phyloP scores from a whole-genome alignment of 2,329 filamentous ascomycete species.

The Colletotrichum zoysiae region DNA sequence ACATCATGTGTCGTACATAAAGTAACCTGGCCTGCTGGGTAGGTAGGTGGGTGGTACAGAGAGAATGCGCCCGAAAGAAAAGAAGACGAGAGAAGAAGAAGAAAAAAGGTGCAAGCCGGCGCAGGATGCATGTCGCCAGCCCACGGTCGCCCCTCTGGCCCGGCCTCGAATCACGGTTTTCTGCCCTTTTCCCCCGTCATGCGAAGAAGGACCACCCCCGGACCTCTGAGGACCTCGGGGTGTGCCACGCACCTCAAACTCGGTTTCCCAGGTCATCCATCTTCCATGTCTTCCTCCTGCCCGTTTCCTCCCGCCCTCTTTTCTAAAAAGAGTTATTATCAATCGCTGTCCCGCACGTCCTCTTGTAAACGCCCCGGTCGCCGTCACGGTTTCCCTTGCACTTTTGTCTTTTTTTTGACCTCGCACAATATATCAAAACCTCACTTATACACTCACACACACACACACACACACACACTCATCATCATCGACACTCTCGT shows the following conservation, averaged over 20 bases:
- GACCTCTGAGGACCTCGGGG: conserved; percentile 21
- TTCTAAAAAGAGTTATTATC: conserved; percentile 7
- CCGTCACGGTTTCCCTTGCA: not conserved
- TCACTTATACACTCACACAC: not conserved
- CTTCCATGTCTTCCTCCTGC: not conserved
- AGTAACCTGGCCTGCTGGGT: too few relatives aligned
- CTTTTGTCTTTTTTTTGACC: not conserved
- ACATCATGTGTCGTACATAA: conserved; percentile 18
- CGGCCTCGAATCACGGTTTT: conserved; percentile 6
- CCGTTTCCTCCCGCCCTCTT: not conserved
- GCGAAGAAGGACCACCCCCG: conserved; percentile 18
- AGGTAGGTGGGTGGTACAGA: not conserved
- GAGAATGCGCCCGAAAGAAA: not conserved
- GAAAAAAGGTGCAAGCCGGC: not conserved
- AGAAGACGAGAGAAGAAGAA: not conserved
- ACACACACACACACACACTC: not conserved
- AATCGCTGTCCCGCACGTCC: conserved; percentile 21
- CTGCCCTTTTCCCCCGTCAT: conserved; percentile 27
- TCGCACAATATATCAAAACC: not conserved
- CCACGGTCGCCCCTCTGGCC: conserved; percentile 1
- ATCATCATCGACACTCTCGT: conserved; percentile 14
- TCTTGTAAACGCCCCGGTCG: not conserved
- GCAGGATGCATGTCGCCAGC: not conserved
- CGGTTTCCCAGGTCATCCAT: conserved; percentile 12
- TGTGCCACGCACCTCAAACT: conserved; percentile 13